Percentiles rank a stretch among this genome's conserved stretches.
Conservation (phyloP, 2,329 filamentous ascomycete genomes). For the Fonsecaea multimorphosa region DNA sequence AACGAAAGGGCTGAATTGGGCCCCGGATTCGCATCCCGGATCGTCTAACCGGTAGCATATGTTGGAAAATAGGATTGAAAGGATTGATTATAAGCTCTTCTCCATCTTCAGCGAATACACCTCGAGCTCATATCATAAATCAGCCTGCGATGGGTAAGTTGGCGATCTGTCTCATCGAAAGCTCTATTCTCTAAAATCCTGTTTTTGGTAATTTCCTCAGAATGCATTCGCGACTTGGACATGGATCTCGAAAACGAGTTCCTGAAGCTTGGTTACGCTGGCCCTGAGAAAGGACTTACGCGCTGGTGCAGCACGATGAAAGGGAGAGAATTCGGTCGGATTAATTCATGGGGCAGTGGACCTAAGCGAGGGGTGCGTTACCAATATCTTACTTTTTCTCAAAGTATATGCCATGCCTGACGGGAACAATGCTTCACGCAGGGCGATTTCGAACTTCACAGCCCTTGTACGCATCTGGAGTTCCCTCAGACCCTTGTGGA, state of each 20-base stretch:
- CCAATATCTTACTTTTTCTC: neutral
- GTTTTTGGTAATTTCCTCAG: conserved; percentile 39
- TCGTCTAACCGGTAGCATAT: conserved; percentile 12
- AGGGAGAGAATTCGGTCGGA: conserved; percentile 52
- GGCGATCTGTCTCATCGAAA: neutral
- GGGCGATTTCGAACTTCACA: conserved; percentile 51
- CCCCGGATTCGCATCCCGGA: neutral
- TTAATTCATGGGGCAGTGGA: conserved; percentile 52
- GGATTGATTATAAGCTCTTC: conserved; percentile 10
- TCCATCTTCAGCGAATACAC: conserved; percentile 15
- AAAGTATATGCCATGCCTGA: neutral
- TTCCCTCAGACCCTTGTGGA: conserved; percentile 52
- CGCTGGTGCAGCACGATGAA: conserved; percentile 52
- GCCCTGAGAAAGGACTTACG: conserved; percentile 47
- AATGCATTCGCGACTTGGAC: conserved; percentile 8
- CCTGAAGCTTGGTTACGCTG: conserved; percentile 46
- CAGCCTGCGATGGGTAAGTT: conserved; percentile 21
- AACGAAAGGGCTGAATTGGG: conserved; percentile 4
- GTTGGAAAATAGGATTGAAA: conserved; percentile 11
- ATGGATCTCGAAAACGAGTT: conserved; percentile 38
- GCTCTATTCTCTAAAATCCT: conserved; percentile 7
- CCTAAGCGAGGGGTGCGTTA: conserved; percentile 31
- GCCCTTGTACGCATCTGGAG: conserved; percentile 50
- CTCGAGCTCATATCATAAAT: conserved; percentile 31
- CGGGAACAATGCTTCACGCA: conserved; percentile 6